phyloP scores from a whole-genome alignment of 768 basidiomycete genomes.

The Agrocybe chaxingu region DNA sequence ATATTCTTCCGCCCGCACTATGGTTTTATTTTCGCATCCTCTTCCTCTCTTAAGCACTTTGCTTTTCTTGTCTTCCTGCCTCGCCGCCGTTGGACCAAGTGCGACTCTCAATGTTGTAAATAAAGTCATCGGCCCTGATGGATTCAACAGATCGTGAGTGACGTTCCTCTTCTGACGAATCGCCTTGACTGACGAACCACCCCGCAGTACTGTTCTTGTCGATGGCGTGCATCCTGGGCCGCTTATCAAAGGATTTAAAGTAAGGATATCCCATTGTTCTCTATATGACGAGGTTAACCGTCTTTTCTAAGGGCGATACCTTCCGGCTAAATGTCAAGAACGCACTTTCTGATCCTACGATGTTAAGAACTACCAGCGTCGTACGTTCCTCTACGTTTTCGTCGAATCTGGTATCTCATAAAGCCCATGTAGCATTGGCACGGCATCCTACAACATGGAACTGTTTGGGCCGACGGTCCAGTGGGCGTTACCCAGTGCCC shows the following conservation, averaged over 20 bases:
- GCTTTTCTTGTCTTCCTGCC: no score
- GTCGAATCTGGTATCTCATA: not conserved
- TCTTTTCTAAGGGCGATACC: constrained; percentile 23
- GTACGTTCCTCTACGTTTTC: constrained; percentile 14
- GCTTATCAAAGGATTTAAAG: constrained; percentile 23
- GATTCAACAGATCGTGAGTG: constrained; percentile 30
- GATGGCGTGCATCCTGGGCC: no score
- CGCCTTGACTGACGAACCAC: not conserved
- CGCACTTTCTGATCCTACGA: constrained; percentile 32
- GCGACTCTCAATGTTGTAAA: constrained; percentile 38
- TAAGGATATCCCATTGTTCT: constrained; percentile 1
- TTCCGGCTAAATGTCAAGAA: constrained; percentile 45
- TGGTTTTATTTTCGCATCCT: no score
- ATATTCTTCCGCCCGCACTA: no score
- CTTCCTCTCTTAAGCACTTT: no score
- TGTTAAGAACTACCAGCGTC: constrained; percentile 27
- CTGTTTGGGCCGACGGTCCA: constrained; percentile 45
- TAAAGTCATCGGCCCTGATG: constrained; percentile 46
- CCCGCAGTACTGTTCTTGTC: no score
- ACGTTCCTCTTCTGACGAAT: not conserved
- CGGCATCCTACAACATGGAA: constrained; percentile 40
- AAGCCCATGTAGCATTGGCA: constrained; percentile 45
- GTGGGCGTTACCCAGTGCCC: constrained; percentile 46
- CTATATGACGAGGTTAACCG: no score
- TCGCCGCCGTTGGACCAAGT: constrained; percentile 21